phyloP scores from a whole-genome alignment of 2,329 filamentous ascomycete species.

The Fonsecaea pugnacius region DNA sequence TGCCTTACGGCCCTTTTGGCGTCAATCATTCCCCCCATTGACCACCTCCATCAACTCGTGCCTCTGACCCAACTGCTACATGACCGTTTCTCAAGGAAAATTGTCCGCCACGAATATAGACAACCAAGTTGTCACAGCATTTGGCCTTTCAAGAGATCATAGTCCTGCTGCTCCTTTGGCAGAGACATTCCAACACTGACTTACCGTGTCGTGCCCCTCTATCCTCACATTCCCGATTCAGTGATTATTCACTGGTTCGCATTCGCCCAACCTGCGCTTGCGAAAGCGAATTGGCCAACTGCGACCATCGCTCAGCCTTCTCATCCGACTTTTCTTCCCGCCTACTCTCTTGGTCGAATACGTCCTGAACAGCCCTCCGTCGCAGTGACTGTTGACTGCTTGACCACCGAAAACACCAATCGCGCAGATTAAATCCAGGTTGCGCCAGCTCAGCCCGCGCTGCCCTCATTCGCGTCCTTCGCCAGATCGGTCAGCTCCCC shows the following conservation, averaged over 20 bases:
- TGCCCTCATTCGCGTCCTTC: conserved; percentile 1
- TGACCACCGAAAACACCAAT: background rate
- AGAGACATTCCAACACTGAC: background rate
- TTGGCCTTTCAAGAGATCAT: background rate
- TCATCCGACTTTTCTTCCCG: background rate
- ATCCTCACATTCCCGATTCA: background rate
- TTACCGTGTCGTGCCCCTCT: background rate
- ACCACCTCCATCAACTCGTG: background rate
- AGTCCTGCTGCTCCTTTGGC: background rate
- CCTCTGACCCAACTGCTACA: background rate
- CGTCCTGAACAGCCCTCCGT: background rate
- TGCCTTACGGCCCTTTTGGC: background rate
- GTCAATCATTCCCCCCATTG: conserved; percentile 7
- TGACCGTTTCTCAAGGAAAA: background rate
- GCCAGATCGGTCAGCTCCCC: conserved; percentile 3
- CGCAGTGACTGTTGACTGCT: background rate
- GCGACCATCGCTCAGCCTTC: conserved; percentile 1
- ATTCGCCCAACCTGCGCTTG: conserved; percentile 1
- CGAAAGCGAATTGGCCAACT: background rate
- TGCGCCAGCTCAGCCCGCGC: background rate
- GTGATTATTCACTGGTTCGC: conserved; percentile 6
- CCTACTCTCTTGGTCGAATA: background rate
- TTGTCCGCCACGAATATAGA: background rate
- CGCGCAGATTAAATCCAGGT: background rate
- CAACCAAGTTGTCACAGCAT: background rate